phyloP scores from a whole-genome alignment of 352 stramenopile species.

The Sclerospora graminicola region DNA sequence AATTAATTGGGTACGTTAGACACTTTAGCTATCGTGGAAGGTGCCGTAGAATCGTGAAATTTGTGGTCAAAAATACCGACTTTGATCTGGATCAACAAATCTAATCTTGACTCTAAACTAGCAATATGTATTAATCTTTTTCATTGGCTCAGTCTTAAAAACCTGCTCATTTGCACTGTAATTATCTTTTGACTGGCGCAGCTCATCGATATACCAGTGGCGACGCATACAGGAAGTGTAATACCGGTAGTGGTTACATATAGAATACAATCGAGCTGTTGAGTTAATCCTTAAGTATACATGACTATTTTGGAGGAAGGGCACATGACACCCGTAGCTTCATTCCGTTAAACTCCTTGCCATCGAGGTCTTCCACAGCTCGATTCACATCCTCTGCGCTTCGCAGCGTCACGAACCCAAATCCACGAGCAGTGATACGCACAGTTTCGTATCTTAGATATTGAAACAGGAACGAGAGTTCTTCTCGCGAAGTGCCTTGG shows the following conservation, averaged over 20 bases:
- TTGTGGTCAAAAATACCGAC: slow-evolving; percentile 42
- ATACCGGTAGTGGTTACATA: too few relatives aligned
- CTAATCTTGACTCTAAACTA: too few relatives aligned
- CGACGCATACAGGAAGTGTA: too few relatives aligned
- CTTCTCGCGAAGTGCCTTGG: slow-evolving; percentile 63
- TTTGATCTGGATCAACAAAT: slow-evolving; percentile 87
- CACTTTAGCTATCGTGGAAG: slow-evolving; percentile 82
- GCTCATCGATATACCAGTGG: too few relatives aligned
- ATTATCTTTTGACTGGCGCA: too few relatives aligned
- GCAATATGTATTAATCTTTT: too few relatives aligned
- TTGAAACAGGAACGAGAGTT: slow-evolving; percentile 73
- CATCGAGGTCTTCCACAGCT: slow-evolving; percentile 70
- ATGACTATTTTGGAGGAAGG: slow-evolving; percentile 33
- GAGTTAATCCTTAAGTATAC: too few relatives aligned
- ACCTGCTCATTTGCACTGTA: too few relatives aligned
- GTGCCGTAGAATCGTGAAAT: slow-evolving; percentile 53
- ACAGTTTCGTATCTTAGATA: slow-evolving; percentile 75
- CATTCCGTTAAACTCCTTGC: slow-evolving; percentile 71
- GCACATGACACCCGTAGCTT: slow-evolving; percentile 60
- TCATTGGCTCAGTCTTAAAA: too few relatives aligned
- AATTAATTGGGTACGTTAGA: slow-evolving; percentile 88
- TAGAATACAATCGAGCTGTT: slow-evolving; percentile 1
- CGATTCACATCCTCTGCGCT: slow-evolving; percentile 71
- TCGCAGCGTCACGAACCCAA: slow-evolving; percentile 75
- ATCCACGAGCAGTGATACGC: slow-evolving; percentile 72